These are phyloP conservation scores for Acorus gramineus DNA, from an alignment of 106 monocot species.

Conservation along the genomic window DNA sequence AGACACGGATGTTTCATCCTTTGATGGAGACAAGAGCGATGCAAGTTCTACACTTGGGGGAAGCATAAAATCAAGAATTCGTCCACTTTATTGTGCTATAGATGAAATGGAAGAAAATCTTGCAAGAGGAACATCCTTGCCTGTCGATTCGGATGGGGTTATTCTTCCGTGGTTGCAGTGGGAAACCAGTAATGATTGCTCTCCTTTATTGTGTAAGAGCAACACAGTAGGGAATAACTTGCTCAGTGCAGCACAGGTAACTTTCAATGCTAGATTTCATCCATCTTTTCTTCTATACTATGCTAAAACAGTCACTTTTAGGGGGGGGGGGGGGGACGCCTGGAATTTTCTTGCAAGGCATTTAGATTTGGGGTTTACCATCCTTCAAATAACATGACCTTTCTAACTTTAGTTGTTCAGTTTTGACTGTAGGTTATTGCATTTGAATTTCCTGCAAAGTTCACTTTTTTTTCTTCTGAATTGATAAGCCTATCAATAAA, in stretches of 20 bases:
- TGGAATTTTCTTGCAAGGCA: too few relatives aligned
- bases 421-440: too few relatives aligned
- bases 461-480: too few relatives aligned
- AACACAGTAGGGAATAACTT: conserved; percentile 10
- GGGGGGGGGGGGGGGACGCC: too few relatives aligned
- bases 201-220: conserved; percentile 38
- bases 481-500: too few relatives aligned
- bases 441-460: too few relatives aligned
- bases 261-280: background rate
- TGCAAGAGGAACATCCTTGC: conserved; percentile 18
- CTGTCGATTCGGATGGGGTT: conserved; percentile 57
- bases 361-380: too few relatives aligned
- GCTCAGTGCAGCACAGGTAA: conserved; percentile 1
- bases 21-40: conserved; percentile 93
- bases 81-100: conserved; percentile 6
- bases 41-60: conserved; percentile 52
- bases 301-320: too few relatives aligned
- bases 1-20: conserved; percentile 93
- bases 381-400: too few relatives aligned
- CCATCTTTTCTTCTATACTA: background rate
- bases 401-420: too few relatives aligned
- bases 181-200: conserved; percentile 57
- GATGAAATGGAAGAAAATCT: conserved; percentile 23
- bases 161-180: conserved; percentile 94
- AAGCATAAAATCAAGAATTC: conserved; percentile 19